Conservation (phyloP, 1,139 yeast genomes). For the Pichia sp. region DNA sequence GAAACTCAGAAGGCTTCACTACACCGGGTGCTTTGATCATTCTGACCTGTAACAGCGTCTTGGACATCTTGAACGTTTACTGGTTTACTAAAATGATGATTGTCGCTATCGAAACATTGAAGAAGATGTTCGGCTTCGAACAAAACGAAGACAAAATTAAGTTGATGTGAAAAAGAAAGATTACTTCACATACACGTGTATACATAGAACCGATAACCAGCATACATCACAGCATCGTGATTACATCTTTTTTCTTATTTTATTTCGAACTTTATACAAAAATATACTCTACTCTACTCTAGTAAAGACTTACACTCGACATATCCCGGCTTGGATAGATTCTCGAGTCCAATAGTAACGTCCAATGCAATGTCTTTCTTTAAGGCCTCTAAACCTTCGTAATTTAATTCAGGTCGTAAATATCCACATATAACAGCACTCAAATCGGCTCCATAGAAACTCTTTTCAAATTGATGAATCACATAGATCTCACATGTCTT, state of each 20-base stretch:
- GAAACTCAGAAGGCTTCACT: constrained; percentile 42
- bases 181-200: no score
- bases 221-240: no score
- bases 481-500: constrained; percentile 89
- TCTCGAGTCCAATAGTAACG: constrained; percentile 55
- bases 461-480: constrained; percentile 60
- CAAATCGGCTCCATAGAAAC: constrained; percentile 83
- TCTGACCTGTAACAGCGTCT: constrained; percentile 58
- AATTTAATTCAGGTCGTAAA: constrained; percentile 87
- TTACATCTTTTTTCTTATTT: no score
- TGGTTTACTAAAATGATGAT: constrained; percentile 85
- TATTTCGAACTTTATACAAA: no score
- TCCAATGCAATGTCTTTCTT: constrained; percentile 84
- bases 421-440: constrained; percentile 77
- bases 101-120: constrained; percentile 60
- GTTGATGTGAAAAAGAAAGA: no score
- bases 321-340: constrained; percentile 26
- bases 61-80: constrained; percentile 67
- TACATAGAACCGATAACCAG: no score
- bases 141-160: constrained; percentile 30
- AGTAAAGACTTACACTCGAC: constrained; percentile 22
- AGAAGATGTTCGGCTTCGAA: constrained; percentile 28
- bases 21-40: constrained; percentile 48
- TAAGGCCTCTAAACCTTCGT: constrained; percentile 82
- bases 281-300: no score